Evolutionary conservation across 257 asterid genomes (phyloP).

Genomic region (Penstemon newberryi): DNA sequence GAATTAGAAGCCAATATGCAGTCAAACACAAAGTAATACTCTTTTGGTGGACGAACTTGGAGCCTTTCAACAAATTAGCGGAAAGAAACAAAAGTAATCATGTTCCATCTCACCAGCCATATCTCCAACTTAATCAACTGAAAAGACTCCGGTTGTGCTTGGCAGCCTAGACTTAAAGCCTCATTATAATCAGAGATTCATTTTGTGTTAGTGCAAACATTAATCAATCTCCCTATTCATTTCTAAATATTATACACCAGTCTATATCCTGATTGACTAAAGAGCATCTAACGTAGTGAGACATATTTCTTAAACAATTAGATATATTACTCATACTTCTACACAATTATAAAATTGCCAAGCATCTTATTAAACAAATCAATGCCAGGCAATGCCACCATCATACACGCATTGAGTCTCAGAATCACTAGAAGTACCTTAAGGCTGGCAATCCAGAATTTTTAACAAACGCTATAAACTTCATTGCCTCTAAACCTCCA

Average conservation of each 20-base stretch:
- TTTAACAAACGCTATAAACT: neutral
- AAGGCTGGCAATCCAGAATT: constrained; percentile 3
- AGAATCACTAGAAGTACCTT: neutral
- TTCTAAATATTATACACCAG: neutral
- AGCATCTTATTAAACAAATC: neutral
- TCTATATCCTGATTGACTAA: constrained; percentile 13
- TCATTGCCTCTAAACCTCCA: neutral
- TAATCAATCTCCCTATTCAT: neutral
- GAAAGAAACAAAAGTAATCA: constrained; percentile 1
- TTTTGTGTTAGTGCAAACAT: neutral
- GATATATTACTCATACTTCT: neutral
- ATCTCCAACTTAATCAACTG: constrained; percentile 14
- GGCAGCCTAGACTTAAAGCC: neutral
- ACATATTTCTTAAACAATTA: neutral
- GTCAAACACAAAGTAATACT: neutral
- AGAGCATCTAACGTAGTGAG: neutral
- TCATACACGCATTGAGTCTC: neutral
- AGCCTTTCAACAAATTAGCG: constrained; percentile 9
- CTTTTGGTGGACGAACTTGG: neutral
- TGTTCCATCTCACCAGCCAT: constrained; percentile 10
- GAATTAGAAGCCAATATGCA: constrained; percentile 13
- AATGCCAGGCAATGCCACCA: neutral
- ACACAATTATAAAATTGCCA: neutral
- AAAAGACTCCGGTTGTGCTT: constrained; percentile 7
- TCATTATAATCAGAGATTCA: neutral